Evolutionary conservation across 306 rosid genomes (phyloP).

Genomic region (Castanopsis chinensis): DNA sequence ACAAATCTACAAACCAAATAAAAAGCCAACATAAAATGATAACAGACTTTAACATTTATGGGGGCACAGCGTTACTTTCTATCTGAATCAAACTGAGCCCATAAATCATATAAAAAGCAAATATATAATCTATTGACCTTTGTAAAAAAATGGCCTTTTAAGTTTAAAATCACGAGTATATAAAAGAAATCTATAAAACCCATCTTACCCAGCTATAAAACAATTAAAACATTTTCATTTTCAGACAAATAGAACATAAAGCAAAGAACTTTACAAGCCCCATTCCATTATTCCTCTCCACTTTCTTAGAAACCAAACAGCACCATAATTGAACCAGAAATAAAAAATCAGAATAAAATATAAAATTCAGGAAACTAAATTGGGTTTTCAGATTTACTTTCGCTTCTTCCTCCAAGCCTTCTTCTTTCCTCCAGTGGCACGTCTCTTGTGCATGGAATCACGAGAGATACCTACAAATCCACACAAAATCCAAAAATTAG

Average conservation of each 20-base stretch:
- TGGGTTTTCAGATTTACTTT: slow-evolving; percentile 31
- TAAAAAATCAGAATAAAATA: background rate
- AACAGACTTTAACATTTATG: background rate
- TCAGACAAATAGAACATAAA: background rate
- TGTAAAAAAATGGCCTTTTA: background rate
- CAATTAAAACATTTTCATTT: background rate
- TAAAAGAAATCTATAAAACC: background rate
- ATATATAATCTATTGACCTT: background rate
- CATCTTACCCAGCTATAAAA: background rate
- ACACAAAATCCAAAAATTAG: background rate
- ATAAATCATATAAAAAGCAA: background rate
- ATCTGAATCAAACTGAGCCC: background rate
- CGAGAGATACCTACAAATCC: slow-evolving; percentile 49
- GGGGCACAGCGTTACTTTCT: background rate
- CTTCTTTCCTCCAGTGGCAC: slow-evolving; percentile 72
- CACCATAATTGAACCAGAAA: background rate
- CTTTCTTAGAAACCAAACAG: background rate
- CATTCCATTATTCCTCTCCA: background rate
- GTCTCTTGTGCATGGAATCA: slow-evolving; percentile 73
- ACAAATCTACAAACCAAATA: background rate
- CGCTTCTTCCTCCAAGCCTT: slow-evolving; percentile 74
- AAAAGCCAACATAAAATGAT: background rate
- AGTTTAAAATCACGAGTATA: background rate
- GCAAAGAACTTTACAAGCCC: too few relatives aligned
- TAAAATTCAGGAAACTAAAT: background rate